Conservation (phyloP, 2,329 filamentous ascomycete genomes). For the Colletotrichum filicis region DNA sequence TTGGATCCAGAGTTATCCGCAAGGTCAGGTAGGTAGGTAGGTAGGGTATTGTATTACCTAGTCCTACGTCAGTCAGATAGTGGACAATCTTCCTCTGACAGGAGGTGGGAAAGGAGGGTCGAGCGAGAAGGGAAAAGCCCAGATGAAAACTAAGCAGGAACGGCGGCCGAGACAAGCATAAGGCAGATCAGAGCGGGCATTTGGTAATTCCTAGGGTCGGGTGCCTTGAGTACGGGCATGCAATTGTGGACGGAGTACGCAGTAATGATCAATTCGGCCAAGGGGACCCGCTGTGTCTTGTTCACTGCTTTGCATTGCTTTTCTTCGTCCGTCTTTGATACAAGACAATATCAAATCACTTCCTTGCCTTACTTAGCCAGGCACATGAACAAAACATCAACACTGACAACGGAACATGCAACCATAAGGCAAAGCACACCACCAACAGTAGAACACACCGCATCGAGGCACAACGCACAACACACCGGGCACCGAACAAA, state of each 20-base stretch:
- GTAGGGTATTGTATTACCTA: not conserved
- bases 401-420: not conserved
- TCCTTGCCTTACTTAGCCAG: not conserved
- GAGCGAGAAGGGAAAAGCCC: conserved; percentile 22
- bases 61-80: conserved; percentile 25
- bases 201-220: not conserved
- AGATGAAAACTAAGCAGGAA: conserved; percentile 14
- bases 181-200: conserved; percentile 2
- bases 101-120: conserved; percentile 26
- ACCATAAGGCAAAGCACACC: not conserved
- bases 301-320: not conserved
- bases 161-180: conserved; percentile 12
- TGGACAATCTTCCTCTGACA: conserved; percentile 28
- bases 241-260: too few species aligned
- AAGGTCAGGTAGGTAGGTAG: too few species aligned
- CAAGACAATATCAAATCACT: not conserved
- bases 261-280: too few species aligned
- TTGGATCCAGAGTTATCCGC: too few species aligned
- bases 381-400: not conserved
- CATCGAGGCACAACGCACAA: not conserved
- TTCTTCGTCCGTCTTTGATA: not conserved
- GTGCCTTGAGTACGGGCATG: not conserved
- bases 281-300: not conserved
- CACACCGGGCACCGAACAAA: conserved; percentile 1
- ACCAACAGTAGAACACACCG: not conserved